A percentile compares a stretch with the other conserved stretches of the same genome.
Evolutionary conservation across 192 early-diverging fungal species (phyloP).

Genomic region (Backusella parvicylindrica): DNA sequence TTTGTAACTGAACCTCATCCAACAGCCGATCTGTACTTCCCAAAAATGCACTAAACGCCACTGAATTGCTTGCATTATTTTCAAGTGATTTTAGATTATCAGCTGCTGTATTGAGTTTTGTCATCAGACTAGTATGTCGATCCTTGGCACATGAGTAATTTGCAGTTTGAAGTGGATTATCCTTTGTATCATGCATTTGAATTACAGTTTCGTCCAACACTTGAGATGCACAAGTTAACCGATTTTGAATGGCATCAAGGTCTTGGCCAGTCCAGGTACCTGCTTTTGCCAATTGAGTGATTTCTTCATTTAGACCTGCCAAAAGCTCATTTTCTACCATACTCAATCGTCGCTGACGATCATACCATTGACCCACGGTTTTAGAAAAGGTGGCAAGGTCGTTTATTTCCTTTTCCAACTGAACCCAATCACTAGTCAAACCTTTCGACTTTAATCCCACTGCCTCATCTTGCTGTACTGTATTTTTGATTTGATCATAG

Average conservation of each 20-base stretch:
- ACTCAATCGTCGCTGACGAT: slow-evolving; percentile 19
- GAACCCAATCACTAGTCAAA: slow-evolving; percentile 10
- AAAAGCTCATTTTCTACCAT: slow-evolving; percentile 18
- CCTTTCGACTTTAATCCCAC: background rate
- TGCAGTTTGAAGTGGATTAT: slow-evolving; percentile 20
- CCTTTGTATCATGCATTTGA: background rate
- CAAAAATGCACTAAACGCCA: slow-evolving; percentile 7
- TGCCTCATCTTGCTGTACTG: background rate
- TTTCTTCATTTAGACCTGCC: background rate
- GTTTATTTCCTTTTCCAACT: slow-evolving; percentile 10
- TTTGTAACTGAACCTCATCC: background rate
- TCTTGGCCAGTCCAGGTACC: background rate
- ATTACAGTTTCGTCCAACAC: background rate
- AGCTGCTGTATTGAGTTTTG: background rate
- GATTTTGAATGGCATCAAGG: background rate
- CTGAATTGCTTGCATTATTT: slow-evolving; percentile 6
- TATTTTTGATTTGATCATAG: background rate
- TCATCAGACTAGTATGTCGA: background rate
- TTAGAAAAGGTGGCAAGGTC: slow-evolving; percentile 7
- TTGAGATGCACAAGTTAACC: background rate
- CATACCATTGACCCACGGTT: slow-evolving; percentile 24
- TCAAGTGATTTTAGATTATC: background rate
- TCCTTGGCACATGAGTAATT: slow-evolving; percentile 21
- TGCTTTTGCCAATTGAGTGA: background rate
- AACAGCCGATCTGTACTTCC: background rate